These are phyloP conservation scores for Setomelanomma holmii DNA, from an alignment of 2,329 filamentous ascomycete species.

Conservation along the genomic window DNA sequence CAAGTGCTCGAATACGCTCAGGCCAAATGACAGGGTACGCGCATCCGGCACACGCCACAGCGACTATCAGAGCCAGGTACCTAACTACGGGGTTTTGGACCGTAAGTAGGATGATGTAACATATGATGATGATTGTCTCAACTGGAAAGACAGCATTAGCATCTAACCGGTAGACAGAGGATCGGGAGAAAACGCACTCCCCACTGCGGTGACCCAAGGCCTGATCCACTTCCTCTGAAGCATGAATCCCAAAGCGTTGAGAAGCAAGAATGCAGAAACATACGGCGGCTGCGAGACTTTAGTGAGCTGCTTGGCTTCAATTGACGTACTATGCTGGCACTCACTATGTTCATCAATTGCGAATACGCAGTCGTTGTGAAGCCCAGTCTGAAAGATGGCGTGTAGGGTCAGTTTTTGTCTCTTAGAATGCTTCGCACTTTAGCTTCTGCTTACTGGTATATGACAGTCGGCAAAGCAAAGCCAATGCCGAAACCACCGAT, in stretches of 20 bases:
- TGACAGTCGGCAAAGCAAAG: conserved; percentile 25
- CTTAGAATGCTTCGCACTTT: neutral
- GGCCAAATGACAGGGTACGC: conserved; percentile 28
- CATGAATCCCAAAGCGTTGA: conserved; percentile 25
- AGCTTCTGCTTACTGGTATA: conserved; percentile 15
- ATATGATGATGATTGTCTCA: conserved; percentile 22
- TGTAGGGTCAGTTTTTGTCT: neutral
- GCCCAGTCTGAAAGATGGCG: conserved; percentile 6
- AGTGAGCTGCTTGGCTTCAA: neutral
- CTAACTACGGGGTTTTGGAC: conserved; percentile 23
- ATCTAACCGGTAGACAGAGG: neutral
- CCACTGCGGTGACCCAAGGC: conserved; percentile 23
- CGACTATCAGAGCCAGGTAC: conserved; percentile 23
- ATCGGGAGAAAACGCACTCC: conserved; percentile 10
- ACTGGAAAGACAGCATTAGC: conserved; percentile 8
- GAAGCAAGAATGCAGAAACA: conserved; percentile 22
- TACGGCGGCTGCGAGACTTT: conserved; percentile 20
- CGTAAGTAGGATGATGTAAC: conserved; percentile 26
- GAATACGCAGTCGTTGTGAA: conserved; percentile 28
- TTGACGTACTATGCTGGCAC: neutral
- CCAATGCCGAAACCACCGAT: conserved; percentile 26
- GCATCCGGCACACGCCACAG: conserved; percentile 25
- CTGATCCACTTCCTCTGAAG: conserved; percentile 27
- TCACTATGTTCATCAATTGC: conserved; percentile 35
- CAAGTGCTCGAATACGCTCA: conserved; percentile 24